A percentile compares a stretch with the other conserved stretches of the same genome.
phyloP scores from a whole-genome alignment of 2,329 filamentous ascomycete species.

The Lojkania enalia region DNA sequence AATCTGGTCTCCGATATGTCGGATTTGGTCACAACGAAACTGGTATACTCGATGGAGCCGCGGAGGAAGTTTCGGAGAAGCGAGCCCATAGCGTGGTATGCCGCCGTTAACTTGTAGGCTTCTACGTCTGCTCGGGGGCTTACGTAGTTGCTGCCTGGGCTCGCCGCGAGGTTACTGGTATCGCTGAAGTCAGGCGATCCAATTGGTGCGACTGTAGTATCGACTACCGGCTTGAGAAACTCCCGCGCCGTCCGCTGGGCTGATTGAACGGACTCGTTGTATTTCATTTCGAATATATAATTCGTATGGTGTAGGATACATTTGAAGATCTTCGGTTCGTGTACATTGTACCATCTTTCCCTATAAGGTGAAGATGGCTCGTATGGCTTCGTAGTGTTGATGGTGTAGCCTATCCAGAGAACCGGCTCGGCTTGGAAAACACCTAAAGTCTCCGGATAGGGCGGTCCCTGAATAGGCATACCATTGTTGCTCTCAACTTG shows the following conservation, averaged over 20 bases:
- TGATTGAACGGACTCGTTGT: conserved; percentile 28
- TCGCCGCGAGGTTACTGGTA: conserved; percentile 16
- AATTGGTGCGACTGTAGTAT: conserved; percentile 26
- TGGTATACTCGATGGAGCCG: conserved; percentile 29
- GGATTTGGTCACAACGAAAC: conserved; percentile 34
- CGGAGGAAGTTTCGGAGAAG: conserved; percentile 42
- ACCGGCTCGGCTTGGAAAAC: conserved; percentile 40
- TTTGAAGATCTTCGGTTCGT: conserved; percentile 40
- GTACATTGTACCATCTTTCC: conserved; percentile 34
- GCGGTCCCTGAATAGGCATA: conserved; percentile 23
- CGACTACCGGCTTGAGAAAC: conserved; percentile 34
- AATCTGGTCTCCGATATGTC: conserved; percentile 42
- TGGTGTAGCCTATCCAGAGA: conserved; percentile 42
- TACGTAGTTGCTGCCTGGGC: conserved; percentile 27
- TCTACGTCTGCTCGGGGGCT: conserved; percentile 24
- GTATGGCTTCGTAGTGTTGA: conserved; percentile 33
- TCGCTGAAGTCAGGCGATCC: conserved; percentile 8
- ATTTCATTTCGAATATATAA: conserved; percentile 40
- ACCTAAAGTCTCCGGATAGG: conserved; percentile 34
- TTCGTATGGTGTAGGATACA: conserved; percentile 42
- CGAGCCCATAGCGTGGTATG: conserved; percentile 38
- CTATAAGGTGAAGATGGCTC: conserved; percentile 24
- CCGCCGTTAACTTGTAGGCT: conserved; percentile 36
- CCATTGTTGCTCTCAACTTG: conserved; percentile 30
- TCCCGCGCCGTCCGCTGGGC: conserved; percentile 28